phyloP scores from a whole-genome alignment of 495 filamentous ascomycete genomes.

The Neohortaea acidophila region DNA sequence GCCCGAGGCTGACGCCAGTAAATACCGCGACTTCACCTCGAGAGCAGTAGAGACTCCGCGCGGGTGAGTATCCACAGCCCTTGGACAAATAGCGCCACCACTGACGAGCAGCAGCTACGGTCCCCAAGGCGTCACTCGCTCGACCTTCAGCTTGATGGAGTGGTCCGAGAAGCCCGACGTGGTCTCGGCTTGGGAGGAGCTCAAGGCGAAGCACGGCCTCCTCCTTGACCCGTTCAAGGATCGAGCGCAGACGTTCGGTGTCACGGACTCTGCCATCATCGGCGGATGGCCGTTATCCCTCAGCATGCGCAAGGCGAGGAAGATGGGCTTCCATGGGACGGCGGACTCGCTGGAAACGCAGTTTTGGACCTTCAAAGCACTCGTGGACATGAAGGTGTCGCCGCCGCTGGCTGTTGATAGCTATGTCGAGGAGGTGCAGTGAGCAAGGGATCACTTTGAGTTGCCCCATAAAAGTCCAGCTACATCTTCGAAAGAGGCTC shows the following conservation, averaged over 20 bases:
- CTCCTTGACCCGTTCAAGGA: slow-evolving; percentile 1
- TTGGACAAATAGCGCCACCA: not conserved
- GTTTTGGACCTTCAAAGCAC: not conserved
- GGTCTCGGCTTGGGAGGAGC: not conserved
- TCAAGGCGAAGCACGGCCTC: not conserved
- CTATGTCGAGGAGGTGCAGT: not conserved
- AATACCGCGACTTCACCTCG: not conserved
- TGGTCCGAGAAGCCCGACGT: slow-evolving; percentile 1
- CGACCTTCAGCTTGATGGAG: slow-evolving; percentile 1
- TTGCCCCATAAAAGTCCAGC: not conserved
- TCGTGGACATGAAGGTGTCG: not conserved
- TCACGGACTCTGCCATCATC: slow-evolving; percentile 1
- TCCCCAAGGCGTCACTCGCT: not conserved
- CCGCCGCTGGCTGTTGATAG: not conserved
- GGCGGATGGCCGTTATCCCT: not conserved
- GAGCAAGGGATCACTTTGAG: not conserved
- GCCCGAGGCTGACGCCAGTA: not conserved
- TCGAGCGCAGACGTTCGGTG: not conserved
- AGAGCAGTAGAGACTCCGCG: not conserved
- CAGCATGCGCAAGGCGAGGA: slow-evolving; percentile 2
- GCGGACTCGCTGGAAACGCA: not conserved
- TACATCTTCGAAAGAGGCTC: not conserved
- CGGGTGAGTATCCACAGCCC: not conserved
- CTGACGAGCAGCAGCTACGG: not conserved
- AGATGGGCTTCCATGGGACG: slow-evolving; percentile 5